Percentiles rank a stretch among this genome's conserved stretches.
Evolutionary conservation across 805 yeast species (phyloP).

Genomic region (Candida insectalens): DNA sequence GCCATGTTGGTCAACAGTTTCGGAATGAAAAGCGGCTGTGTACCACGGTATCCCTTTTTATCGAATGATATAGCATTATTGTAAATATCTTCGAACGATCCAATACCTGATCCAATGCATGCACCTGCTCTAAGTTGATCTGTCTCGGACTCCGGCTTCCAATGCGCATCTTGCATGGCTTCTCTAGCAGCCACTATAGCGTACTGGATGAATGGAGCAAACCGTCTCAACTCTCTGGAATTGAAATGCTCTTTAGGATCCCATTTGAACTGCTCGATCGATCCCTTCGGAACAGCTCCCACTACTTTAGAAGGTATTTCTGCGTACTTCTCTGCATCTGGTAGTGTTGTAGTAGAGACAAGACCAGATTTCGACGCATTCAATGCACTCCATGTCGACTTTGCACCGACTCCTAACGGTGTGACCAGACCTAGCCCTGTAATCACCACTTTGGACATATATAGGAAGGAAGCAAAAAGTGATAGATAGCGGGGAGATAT

Average conservation of each 20-base stretch:
- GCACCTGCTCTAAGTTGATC: constrained; percentile 47
- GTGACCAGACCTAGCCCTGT: constrained; percentile 86
- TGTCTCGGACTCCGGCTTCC: constrained; percentile 30
- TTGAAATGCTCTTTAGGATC: constrained; percentile 39
- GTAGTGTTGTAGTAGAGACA: constrained; percentile 37
- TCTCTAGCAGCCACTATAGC: constrained; percentile 70
- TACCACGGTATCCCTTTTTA: constrained; percentile 48
- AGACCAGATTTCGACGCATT: constrained; percentile 48
- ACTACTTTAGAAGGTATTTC: constrained; percentile 64
- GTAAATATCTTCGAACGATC: constrained; percentile 67
- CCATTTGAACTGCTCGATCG: constrained; percentile 38
- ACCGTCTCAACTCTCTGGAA: constrained; percentile 41
- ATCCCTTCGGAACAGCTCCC: constrained; percentile 52
- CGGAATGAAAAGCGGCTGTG: constrained; percentile 85
- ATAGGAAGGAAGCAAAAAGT: no score
- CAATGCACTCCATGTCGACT: constrained; percentile 42
- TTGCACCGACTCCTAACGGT: constrained; percentile 72
- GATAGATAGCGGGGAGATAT: not conserved
- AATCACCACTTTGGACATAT: constrained; percentile 78
- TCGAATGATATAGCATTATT: constrained; percentile 48
- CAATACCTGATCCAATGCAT: constrained; percentile 90
- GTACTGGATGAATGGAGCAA: constrained; percentile 68
- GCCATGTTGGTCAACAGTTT: constrained; percentile 85
- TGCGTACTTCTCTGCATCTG: constrained; percentile 35
- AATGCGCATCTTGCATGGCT: constrained; percentile 63